Conservation (phyloP, 192 early-diverging fungal genomes). For the Gamsiella multidivaricata region DNA sequence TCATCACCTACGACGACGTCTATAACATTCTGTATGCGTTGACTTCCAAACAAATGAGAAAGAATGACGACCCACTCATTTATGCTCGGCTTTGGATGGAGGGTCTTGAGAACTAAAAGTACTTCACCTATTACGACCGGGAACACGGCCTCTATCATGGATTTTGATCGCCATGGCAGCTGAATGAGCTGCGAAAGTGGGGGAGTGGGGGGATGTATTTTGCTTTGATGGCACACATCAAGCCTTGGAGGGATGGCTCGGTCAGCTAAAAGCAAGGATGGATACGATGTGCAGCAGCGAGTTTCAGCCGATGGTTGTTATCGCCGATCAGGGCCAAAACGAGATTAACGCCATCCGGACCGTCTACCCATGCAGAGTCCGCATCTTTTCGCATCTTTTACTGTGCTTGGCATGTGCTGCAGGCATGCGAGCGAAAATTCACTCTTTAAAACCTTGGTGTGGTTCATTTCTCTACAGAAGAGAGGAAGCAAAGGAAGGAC, state of each 20-base stretch:
- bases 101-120: too few relatives aligned
- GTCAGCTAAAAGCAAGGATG: neutral
- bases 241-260: conserved; percentile 7
- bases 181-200: too few relatives aligned
- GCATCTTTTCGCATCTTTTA: conserved; percentile 1
- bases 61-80: too few relatives aligned
- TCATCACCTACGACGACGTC: too few relatives aligned
- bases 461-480: neutral
- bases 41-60: too few relatives aligned
- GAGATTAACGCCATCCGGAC: conserved; percentile 12
- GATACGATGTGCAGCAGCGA: neutral
- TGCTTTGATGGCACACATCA: conserved; percentile 17
- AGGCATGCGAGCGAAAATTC: conserved; percentile 11
- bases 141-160: too few relatives aligned
- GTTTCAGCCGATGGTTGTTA: conserved; percentile 6
- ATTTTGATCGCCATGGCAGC: too few relatives aligned
- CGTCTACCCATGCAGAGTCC: neutral
- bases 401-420: conserved; percentile 18
- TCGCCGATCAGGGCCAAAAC: conserved; percentile 13
- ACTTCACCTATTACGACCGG: too few relatives aligned
- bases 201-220: conserved; percentile 21
- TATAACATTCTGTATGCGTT: too few relatives aligned
- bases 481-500: neutral
- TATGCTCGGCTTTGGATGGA: too few relatives aligned
- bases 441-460: neutral